Percentiles rank a stretch among this genome's conserved stretches.
Evolutionary conservation across 495 filamentous ascomycete species (phyloP).

Genomic region (Annulohypoxylon moriforme): DNA sequence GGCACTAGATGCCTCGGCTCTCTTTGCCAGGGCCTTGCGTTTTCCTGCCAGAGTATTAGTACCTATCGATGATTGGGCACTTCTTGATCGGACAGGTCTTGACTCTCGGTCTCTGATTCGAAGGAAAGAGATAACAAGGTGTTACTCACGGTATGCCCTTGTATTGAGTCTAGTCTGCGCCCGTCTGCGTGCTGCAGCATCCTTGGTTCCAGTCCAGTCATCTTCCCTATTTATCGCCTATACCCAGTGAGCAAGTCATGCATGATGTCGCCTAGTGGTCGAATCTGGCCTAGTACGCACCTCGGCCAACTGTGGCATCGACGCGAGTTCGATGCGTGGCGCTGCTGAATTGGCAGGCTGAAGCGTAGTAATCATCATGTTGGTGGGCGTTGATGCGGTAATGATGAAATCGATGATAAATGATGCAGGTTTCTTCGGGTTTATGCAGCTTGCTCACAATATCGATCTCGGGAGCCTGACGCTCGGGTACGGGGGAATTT

Average conservation of each 20-base stretch:
- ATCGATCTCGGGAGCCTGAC: slow-evolving; percentile 37
- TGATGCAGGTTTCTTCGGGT: slow-evolving; percentile 38
- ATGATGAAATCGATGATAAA: slow-evolving; percentile 38
- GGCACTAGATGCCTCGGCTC: slow-evolving; percentile 44
- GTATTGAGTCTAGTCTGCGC: slow-evolving; percentile 57
- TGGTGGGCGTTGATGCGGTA: slow-evolving; percentile 38
- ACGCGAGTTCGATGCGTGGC: slow-evolving; percentile 50
- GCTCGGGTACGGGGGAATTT: slow-evolving; percentile 44
- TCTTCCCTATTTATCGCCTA: slow-evolving; percentile 53
- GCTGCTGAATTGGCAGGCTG: slow-evolving; percentile 46
- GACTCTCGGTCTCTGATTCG: slow-evolving; percentile 27
- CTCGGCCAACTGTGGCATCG: slow-evolving; percentile 57
- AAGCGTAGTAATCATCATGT: slow-evolving; percentile 50
- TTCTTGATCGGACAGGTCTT: slow-evolving; percentile 27
- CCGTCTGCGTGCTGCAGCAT: slow-evolving; percentile 51
- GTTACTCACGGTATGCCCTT: slow-evolving; percentile 56
- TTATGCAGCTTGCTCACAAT: slow-evolving; percentile 55
- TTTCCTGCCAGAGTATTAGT: slow-evolving; percentile 50
- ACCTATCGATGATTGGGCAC: slow-evolving; percentile 34
- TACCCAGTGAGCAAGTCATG: slow-evolving; percentile 45
- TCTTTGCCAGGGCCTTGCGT: slow-evolving; percentile 52
- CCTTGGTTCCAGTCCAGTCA: slow-evolving; percentile 57
- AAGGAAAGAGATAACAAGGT: slow-evolving; percentile 37
- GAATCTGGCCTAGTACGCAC: slow-evolving; percentile 43
- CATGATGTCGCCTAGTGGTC: slow-evolving; percentile 32